A percentile compares a stretch with the other conserved stretches of the same genome.
Evolutionary conservation across 768 basidiomycete genomes (phyloP).

Genomic region (Clathrus columnatus): DNA sequence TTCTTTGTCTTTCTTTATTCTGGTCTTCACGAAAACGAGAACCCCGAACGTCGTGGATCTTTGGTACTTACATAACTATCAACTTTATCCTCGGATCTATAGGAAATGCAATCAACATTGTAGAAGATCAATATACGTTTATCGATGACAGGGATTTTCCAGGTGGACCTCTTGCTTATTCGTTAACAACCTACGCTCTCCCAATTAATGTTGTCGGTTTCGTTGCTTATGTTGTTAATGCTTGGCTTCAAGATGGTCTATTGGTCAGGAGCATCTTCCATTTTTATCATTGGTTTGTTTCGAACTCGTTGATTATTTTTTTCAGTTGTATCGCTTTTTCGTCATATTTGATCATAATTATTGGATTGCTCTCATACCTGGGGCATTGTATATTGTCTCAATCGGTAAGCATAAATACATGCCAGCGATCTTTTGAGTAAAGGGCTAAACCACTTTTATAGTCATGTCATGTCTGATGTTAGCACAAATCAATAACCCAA

Average conservation of each 20-base stretch:
- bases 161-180: not conserved
- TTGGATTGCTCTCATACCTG: conserved; percentile 13
- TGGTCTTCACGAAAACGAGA: not conserved
- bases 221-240: conserved; percentile 21
- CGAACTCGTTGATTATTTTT: not conserved
- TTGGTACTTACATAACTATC: not conserved
- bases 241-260: conserved; percentile 15
- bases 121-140: not conserved
- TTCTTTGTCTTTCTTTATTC: not conserved
- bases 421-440: not conserved
- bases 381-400: conserved; percentile 17
- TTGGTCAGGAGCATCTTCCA: not conserved
- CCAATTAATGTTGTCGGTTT: conserved; percentile 22
- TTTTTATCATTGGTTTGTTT: not conserved
- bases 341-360: conserved; percentile 14
- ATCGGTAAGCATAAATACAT: conserved; percentile 14
- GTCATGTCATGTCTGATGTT: conserved; percentile 11
- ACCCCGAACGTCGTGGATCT: not conserved
- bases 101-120: not conserved
- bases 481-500: conserved; percentile 14
- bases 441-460: not conserved
- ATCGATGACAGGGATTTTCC: not conserved
- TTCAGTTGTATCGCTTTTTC: conserved; percentile 18
- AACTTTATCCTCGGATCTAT: not conserved
- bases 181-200: not conserved